Percentiles rank a stretch among this genome's conserved stretches.
phyloP scores from a whole-genome alignment of 192 early-diverging fungal genomes.

The Rhizoclosmatium globosum region DNA sequence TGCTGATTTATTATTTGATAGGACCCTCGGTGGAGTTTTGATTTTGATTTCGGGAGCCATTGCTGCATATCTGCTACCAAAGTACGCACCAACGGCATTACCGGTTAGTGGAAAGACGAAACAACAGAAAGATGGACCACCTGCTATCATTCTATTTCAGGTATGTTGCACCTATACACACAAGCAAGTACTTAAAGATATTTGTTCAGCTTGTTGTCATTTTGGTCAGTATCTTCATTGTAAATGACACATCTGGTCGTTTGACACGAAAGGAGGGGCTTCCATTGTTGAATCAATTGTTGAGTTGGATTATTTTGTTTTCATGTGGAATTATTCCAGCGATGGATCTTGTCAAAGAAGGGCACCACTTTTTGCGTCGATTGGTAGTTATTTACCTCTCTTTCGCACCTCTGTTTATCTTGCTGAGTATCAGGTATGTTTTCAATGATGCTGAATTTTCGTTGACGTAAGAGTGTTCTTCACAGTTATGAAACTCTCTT shows the following conservation, averaged over 20 bases:
- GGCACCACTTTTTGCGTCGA: conserved; percentile 81
- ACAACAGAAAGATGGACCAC: background rate
- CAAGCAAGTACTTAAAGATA: too few relatives aligned
- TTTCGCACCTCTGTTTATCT: conserved; percentile 85
- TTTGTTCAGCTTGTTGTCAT: conserved; percentile 57
- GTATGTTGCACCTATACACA: background rate
- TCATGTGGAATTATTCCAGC: conserved; percentile 66
- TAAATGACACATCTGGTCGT: conserved; percentile 68
- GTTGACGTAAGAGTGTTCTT: too few relatives aligned
- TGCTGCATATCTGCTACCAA: conserved; percentile 39
- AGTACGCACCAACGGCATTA: background rate
- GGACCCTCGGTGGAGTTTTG: conserved; percentile 43
- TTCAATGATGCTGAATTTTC: background rate
- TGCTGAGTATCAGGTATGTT: conserved; percentile 74
- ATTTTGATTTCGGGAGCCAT: conserved; percentile 40
- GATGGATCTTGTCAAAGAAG: conserved; percentile 62
- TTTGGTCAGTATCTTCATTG: conserved; percentile 62
- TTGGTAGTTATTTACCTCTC: conserved; percentile 84
- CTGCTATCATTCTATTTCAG: conserved; percentile 14
- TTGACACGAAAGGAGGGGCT: conserved; percentile 67
- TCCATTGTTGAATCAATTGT: conserved; percentile 71
- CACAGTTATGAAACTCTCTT: conserved; percentile 69
- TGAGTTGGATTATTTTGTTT: conserved; percentile 71
- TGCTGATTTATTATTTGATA: background rate
- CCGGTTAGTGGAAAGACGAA: background rate